Conservation (phyloP, 139 green algal species). For the Chlorella sp. region DNA sequence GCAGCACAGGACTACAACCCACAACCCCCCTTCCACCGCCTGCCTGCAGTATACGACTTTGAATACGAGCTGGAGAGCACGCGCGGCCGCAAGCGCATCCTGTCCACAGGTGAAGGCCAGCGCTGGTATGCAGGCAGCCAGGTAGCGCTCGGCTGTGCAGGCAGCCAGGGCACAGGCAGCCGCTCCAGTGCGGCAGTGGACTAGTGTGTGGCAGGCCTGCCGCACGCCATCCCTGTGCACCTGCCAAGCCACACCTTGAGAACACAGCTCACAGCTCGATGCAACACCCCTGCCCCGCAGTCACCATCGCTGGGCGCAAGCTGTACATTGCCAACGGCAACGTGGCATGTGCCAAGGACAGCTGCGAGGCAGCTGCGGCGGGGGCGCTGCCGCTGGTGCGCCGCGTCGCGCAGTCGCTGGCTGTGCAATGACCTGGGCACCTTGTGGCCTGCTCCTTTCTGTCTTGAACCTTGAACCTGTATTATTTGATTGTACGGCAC, state of each 20-base stretch:
- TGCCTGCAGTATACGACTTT: slow-evolving; percentile 58
- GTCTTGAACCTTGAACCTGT: no score
- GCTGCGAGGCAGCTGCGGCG: background rate
- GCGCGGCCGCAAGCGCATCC: slow-evolving; percentile 77
- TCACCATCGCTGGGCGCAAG: slow-evolving; percentile 50
- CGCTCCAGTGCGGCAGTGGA: no score
- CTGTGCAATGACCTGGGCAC: background rate
- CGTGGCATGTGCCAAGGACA: slow-evolving; percentile 62
- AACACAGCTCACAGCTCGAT: no score
- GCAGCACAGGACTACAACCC: no score
- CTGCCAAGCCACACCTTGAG: no score
- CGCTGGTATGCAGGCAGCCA: no score
- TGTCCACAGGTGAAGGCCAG: slow-evolving; percentile 68
- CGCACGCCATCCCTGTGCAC: no score
- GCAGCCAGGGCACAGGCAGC: background rate
- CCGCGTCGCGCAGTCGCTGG: background rate
- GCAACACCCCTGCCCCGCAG: background rate
- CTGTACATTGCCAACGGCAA: slow-evolving; percentile 83
- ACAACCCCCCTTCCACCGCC: no score
- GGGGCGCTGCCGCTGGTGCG: slow-evolving; percentile 4
- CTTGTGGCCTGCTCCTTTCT: no score
- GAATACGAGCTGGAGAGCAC: slow-evolving; percentile 88
- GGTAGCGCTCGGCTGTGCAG: no score
- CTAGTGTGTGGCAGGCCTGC: no score
- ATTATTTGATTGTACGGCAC: no score